Percentiles rank a stretch among this genome's conserved stretches.
Conservation (phyloP, 805 yeast genomes). For the Candida coquimbonensis region DNA sequence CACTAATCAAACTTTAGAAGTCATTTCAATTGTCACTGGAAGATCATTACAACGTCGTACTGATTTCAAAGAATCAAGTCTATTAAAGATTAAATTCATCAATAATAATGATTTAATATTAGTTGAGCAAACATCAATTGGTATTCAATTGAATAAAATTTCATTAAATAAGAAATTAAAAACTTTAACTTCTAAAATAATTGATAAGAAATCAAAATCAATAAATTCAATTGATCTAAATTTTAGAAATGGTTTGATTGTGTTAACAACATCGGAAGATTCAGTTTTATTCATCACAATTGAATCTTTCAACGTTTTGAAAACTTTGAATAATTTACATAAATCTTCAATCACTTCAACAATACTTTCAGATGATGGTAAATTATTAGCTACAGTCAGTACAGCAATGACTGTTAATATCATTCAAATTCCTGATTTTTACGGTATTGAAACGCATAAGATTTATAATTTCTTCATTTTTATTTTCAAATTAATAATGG, state of each 20-base stretch:
- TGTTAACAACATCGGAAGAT: conserved; percentile 48
- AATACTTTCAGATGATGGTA: conserved; percentile 62
- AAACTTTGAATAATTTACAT: conserved; percentile 49
- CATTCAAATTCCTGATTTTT: conserved; percentile 48
- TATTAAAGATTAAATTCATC: conserved; percentile 31
- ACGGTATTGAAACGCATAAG: conserved; percentile 23
- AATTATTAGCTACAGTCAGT: conserved; percentile 63
- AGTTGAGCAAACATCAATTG: conserved; percentile 10
- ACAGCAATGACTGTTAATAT: conserved; percentile 69
- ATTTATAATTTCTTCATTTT: conserved; percentile 19
- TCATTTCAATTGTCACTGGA: conserved; percentile 36
- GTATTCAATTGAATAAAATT: conserved; percentile 12
- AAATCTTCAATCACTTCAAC: conserved; percentile 68
- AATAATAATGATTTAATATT: conserved; percentile 16
- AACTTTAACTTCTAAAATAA: conserved; percentile 10
- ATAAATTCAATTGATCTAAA: conserved; percentile 47
- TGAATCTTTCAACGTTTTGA: conserved; percentile 47
- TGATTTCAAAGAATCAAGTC: conserved; percentile 26
- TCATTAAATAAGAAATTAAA: conserved; percentile 15
- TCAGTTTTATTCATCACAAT: conserved; percentile 41
- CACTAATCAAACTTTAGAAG: conserved; percentile 46
- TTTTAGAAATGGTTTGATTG: conserved; percentile 27
- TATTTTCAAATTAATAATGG: conserved; percentile 10
- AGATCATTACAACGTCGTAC: conserved; percentile 26
- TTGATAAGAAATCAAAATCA: conserved; percentile 18